Evolutionary conservation across 345 rosid species (phyloP).

Genomic region (Adansonia digitata): DNA sequence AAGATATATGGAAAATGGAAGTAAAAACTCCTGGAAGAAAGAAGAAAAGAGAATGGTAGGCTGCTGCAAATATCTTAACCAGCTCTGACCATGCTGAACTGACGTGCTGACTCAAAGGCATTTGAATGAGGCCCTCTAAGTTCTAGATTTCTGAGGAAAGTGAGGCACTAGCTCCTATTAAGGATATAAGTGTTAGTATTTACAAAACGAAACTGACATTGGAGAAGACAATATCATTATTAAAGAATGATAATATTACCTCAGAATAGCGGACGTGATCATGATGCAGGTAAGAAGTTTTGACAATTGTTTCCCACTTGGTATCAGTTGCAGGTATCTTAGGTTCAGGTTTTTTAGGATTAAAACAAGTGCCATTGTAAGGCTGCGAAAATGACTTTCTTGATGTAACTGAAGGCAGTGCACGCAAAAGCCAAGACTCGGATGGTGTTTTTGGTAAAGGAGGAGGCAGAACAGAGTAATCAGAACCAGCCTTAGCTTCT

Average conservation of each 20-base stretch:
- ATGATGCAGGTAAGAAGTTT: constrained; percentile 66
- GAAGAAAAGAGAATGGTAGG: not conserved
- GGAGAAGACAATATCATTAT: not conserved
- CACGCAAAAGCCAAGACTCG: constrained; percentile 87
- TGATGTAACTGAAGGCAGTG: constrained; percentile 55
- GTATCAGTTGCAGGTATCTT: constrained; percentile 30
- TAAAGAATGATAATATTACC: constrained; percentile 32
- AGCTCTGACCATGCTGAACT: constrained; percentile 11
- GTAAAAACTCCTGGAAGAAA: constrained; percentile 4
- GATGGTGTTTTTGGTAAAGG: constrained; percentile 73
- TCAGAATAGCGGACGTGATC: constrained; percentile 77
- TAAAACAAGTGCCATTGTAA: constrained; percentile 24
- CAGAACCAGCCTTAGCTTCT: constrained; percentile 12
- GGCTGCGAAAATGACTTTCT: constrained; percentile 34
- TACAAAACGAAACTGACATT: not conserved
- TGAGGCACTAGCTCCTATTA: constrained; percentile 62
- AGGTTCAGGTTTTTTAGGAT: constrained; percentile 38
- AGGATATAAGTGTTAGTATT: constrained; percentile 5
- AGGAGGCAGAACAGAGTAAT: constrained; percentile 40
- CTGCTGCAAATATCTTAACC: constrained; percentile 13
- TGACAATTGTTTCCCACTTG: constrained; percentile 96
- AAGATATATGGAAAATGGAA: constrained; percentile 2
- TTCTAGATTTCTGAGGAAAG: constrained; percentile 42
- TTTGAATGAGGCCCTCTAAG: constrained; percentile 18
- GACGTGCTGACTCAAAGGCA: constrained; percentile 8